Base-by-base conservation (phyloP, 1,139 yeast genomes). In the Geotrichum bryndzae region DNA sequence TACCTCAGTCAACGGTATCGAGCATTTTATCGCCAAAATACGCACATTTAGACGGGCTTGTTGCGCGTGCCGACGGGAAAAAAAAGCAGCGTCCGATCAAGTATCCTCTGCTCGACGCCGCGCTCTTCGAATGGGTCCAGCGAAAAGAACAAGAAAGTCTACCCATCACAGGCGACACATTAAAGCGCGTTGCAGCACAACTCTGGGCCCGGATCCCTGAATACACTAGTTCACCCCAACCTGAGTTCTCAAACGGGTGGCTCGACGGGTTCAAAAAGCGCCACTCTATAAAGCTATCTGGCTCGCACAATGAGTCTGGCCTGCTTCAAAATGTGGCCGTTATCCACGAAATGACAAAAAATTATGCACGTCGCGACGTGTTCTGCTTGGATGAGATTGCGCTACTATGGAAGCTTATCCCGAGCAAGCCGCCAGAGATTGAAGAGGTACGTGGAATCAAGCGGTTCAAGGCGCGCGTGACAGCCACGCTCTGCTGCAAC, bases 161-260 rank as follows among this genome's bases (percentile, higher is more conserved):
- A 10, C 53, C 59, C 13, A 57, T 60, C 35, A 60, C 63, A 1
- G 59, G 63, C 1, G 63, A 60, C 33, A 53, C 55, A 8, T 29
- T 60, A 29, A 57, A 60, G 45, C 54, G 60, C 46, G 54, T 54
- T 27, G 63, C 63, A 13, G 60, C 58, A n/a, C 60, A 60, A 41
- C 55, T 60, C 5, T 60, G 63, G 63, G 58, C 46, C 5, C 57
- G 60, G 6, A 60, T 60, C 25, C 63, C 63, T 3, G 60, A 60
- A 23, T 60, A 60, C 46, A 54, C 63, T 13, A 52, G 54, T 22
- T 54, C 52, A 31, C 56, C 60, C 1, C 60, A 57, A 23, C 63
- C 63, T 10, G 63, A 60, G 53, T 60, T 60, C 25, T 54, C 58
- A 5, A 60, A 60, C 54, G 63, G 63, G 5, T 60, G 63, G 63